Percentiles rank a stretch among this genome's conserved stretches.
phyloP scores from a whole-genome alignment of 2,329 filamentous ascomycete species.

The Aspergillus tamarii region DNA sequence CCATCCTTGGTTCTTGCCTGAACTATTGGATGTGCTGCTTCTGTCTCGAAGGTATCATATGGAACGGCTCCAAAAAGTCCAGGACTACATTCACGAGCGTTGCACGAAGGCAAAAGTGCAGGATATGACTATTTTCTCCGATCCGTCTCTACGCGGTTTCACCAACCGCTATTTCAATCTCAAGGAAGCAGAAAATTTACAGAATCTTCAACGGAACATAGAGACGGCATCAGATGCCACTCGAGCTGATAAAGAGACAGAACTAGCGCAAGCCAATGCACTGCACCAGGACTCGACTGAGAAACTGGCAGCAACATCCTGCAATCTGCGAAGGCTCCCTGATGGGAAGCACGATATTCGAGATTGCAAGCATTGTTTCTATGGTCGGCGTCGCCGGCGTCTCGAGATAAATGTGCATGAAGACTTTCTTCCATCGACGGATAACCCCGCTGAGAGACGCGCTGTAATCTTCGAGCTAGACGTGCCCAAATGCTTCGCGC shows the following conservation, averaged over 20 bases:
- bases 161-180: slow-evolving; percentile 51
- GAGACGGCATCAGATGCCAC: slow-evolving; percentile 31
- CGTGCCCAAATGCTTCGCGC: slow-evolving; percentile 48
- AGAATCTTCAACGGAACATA: slow-evolving; percentile 39
- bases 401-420: slow-evolving; percentile 55
- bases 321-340: slow-evolving; percentile 28
- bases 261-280: slow-evolving; percentile 40
- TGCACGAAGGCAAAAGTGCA: slow-evolving; percentile 21
- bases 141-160: slow-evolving; percentile 47
- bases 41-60: slow-evolving; percentile 54
- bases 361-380: slow-evolving; percentile 51
- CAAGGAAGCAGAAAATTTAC: slow-evolving; percentile 25
- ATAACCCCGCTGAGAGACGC: slow-evolving; percentile 47
- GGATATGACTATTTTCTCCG: slow-evolving; percentile 53
- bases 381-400: slow-evolving; percentile 35
- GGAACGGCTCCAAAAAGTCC: slow-evolving; percentile 53
- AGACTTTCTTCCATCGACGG: slow-evolving; percentile 25
- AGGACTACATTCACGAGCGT: slow-evolving; percentile 53
- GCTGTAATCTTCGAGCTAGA: slow-evolving; percentile 57
- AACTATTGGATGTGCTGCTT: slow-evolving; percentile 60
- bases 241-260: slow-evolving; percentile 40
- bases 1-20: slow-evolving; percentile 54
- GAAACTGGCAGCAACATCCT: slow-evolving; percentile 36
- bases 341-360: slow-evolving; percentile 34
- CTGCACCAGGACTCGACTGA: slow-evolving; percentile 43